Percentiles rank a stretch among this genome's conserved stretches.
These are phyloP conservation scores for Lippia alba DNA, from an alignment of 305 asterid genomes.

Conservation along the genomic window DNA sequence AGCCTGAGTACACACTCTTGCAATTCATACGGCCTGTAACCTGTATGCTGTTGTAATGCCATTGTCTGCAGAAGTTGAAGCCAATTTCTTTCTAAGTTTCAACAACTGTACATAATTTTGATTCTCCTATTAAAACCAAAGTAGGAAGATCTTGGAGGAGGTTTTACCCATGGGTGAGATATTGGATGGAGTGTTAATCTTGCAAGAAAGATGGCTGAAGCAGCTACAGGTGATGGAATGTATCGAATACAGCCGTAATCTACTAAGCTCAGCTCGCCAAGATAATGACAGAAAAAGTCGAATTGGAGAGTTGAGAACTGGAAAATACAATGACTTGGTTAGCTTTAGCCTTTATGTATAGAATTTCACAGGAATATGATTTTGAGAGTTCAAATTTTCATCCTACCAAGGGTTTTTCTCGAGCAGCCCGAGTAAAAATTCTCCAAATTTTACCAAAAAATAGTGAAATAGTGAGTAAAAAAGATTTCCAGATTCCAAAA, in stretches of 20 bases:
- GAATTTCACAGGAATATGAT: conserved; percentile 24
- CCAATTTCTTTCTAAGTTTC: neutral
- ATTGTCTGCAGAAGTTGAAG: conserved; percentile 46
- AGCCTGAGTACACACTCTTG: conserved; percentile 66
- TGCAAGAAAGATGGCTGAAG: conserved; percentile 71
- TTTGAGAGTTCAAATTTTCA: conserved; percentile 7
- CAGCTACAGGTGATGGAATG: conserved; percentile 72
- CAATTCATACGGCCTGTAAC: conserved; percentile 59
- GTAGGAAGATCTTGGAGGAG: neutral
- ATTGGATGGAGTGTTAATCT: conserved; percentile 52
- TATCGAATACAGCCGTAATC: conserved; percentile 60
- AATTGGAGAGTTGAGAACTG: conserved; percentile 54
- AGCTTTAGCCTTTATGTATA: conserved; percentile 26
- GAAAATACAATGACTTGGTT: conserved; percentile 32
- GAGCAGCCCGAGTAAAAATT: conserved; percentile 55
- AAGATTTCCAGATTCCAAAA: conserved; percentile 14
- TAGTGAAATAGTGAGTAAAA: neutral
- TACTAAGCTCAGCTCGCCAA: conserved; percentile 67
- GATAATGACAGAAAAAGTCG: conserved; percentile 60
- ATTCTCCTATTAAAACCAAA: neutral
- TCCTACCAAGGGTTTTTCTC: conserved; percentile 57
- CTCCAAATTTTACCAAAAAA: conserved; percentile 38
- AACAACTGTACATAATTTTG: neutral
- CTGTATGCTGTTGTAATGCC: conserved; percentile 55
- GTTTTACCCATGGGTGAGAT: conserved; percentile 64